Base-by-base conservation (phyloP, 2,329 filamentous ascomycete species). In the Lasiodiplodia theobromae region DNA sequence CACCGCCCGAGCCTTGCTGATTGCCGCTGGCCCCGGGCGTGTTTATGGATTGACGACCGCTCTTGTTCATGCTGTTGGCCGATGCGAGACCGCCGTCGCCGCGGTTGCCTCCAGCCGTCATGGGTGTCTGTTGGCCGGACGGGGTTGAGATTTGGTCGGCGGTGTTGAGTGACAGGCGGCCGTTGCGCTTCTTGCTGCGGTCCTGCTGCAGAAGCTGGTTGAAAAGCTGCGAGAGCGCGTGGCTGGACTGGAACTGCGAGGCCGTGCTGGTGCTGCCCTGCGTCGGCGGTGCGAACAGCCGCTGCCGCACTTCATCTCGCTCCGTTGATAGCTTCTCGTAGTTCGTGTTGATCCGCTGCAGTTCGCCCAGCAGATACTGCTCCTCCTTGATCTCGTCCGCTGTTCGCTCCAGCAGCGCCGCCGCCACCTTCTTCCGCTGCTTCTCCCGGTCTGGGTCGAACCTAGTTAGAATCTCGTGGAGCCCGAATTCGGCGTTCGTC, bases 311-410 rank as follows among this genome's bases (percentile, higher is more conserved):
- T 77, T 97, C 94, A 73, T 91, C 89, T 67, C 96, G 91, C 77
- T 97, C 94, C 72, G 93, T 90, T 77, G 96, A 93, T 76, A 98
- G 91, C 68, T 89, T 90, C 73, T 96, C 92, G 71, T 94, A 92
- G 70, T 94, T 90, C 71, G 92, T 90, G 75, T 97, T 88, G 72
- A 99, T 98, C 69, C 96, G 91, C 76, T 96, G 94, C 67, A 99
- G 88, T 77, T 99, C 96, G 69, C 95, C 87, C 21, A 99, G 86
- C 2, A 99, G 83, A 40, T 93, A 91, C 74, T 96, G 92, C 81
- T 99, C 96, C 78, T 99, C 96, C 71, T 92, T 90, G 31, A 95
- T 92, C 80, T 99, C 95, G 71, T 97, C 93, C 71, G 90, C 90
- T 10, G 91, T 92, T 51, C 96, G 88, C 58, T 90, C 88, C 71